Evolutionary conservation across 2,329 filamentous ascomycete species (phyloP), one percentile per base, ranked within the genome.

Genomic region (Phaeophleospora eucalypticola): DNA sequence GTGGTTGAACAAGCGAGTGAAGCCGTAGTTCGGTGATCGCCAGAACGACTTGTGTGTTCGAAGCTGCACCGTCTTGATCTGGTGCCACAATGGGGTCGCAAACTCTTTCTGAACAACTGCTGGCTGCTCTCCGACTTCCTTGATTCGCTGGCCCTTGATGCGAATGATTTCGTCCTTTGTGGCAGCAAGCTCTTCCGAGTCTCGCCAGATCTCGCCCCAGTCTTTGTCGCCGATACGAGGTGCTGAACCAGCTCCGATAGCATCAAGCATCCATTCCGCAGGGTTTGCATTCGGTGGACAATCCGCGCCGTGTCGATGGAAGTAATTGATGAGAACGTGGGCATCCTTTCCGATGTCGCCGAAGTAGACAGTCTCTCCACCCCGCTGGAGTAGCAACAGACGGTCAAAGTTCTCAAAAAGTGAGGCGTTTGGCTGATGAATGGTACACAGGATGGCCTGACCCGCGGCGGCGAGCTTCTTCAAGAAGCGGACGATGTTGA

Each of bases 341-440:
- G 87, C 87, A 48, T 93, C 87, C 42, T 81, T 76, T 40, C 89
- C 89, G 36, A 95, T 85, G 48, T 90, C 83, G 16, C 88, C 88
- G 60, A 93, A 91, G 71, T 95, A 95, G 41, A 94, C 87, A 38
- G 86, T 87, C 45, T 83, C 78, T 3, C 89, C 89, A 49, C 89
- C 89, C 34, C 80, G 78, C 67, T 91, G 82, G 2, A 95, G 76
- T 2, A 95, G 76, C 4, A 95, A 72, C 2, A 95, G 76, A 10
- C 88, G 80, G 63, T 95, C 89, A 56, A 95, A 95, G 66, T 89
- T 85, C 66, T 93, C 87, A 58, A 95, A 95, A 0, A 95, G 75
- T 0, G 87, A 83, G 14, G 87, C 86, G 56, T 89, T 91, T 1
- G 89, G 89, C 65, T 95, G 89, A 65, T 95, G 89, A 53, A 95